Evolutionary conservation across 331 rosid genomes (phyloP), one percentile per base, ranked within the genome.

Genomic region (Quercus lobata): DNA sequence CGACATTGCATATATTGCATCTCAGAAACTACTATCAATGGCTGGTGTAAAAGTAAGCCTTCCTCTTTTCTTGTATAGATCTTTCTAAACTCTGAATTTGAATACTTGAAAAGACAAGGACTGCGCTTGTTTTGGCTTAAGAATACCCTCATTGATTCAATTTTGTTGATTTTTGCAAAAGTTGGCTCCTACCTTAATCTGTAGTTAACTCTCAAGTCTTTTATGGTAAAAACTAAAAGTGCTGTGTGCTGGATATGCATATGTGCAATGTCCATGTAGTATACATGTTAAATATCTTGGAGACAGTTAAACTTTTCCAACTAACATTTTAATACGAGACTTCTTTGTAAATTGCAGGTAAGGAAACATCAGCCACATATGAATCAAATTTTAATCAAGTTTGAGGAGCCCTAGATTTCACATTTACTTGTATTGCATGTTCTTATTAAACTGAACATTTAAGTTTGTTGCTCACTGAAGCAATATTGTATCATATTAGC

Each of bases 31-130:
- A 75, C 96, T 90, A 29, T 86, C 97, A 55, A 83, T 94, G 89
- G 98, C 97, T 29, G 97, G 98, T 75, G 92, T 94, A 70, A 92
- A 92, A 86, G 98, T 89, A 84, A 86, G 88, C 76, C 53, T 56
- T 66, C 9, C 57, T 62, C 34, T 34, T 19, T n/a, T 58, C 68
- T 61, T 73, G n/a, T 74, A 49, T n/a, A 15, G 15, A 32, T 54
- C 73, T 72, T 34, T 21, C 32, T 19, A 8, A 60, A 32, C 22
- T 65, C 52, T 60, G 55, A 60, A 54, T 49, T 34, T 27, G 17
- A 29, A n/a, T 2, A 27, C 37, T 34, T 62, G 35, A 62, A 5
- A 62, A 16, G 69, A 62, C 54, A 49, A 49, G 11, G 54, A 49
- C 11, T 49, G 54, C 19, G 17, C 72, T 74, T 77, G 29, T 24